Evolutionary conservation across 345 rosid species (phyloP).

Genomic region (Salix dunnii): DNA sequence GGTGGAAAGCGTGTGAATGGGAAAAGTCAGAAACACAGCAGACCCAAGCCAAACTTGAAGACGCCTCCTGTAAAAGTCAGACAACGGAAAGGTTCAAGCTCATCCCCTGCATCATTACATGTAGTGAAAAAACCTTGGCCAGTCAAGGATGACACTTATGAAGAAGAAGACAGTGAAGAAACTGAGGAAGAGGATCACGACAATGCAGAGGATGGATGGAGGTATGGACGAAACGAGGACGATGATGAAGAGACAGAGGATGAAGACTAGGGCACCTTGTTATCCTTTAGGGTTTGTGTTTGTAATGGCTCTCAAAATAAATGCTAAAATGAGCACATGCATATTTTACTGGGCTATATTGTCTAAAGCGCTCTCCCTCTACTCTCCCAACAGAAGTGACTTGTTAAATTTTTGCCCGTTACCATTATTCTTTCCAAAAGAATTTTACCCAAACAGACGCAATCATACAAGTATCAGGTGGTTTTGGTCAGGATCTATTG

Average conservation of each 20-base stretch:
- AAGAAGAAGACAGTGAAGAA: conserved; percentile 87
- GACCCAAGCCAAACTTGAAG: conserved; percentile 60
- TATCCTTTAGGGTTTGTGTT: neutral
- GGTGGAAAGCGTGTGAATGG: conserved; percentile 56
- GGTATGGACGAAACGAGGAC: conserved; percentile 64
- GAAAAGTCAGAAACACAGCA: conserved; percentile 56
- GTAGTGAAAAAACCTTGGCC: conserved; percentile 61
- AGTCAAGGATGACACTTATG: conserved; percentile 49
- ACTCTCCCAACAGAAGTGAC: neutral
- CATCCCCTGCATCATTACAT: conserved; percentile 46
- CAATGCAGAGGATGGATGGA: conserved; percentile 79
- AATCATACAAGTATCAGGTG: neutral
- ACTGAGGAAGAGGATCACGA: conserved; percentile 81
- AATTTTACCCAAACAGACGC: neutral
- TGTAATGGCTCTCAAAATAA: neutral
- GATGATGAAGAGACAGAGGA: conserved; percentile 93
- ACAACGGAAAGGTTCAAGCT: conserved; percentile 56
- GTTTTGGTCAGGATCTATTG: too few species aligned
- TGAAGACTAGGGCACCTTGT: conserved; percentile 46
- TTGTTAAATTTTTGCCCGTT: neutral
- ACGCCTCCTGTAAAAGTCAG: conserved; percentile 57
- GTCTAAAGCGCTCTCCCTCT: neutral
- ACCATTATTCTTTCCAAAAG: too few species aligned
- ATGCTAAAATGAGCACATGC: neutral
- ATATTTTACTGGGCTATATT: neutral